phyloP scores from a whole-genome alignment of 495 filamentous ascomycete genomes.

The Penicillium coprophilum region DNA sequence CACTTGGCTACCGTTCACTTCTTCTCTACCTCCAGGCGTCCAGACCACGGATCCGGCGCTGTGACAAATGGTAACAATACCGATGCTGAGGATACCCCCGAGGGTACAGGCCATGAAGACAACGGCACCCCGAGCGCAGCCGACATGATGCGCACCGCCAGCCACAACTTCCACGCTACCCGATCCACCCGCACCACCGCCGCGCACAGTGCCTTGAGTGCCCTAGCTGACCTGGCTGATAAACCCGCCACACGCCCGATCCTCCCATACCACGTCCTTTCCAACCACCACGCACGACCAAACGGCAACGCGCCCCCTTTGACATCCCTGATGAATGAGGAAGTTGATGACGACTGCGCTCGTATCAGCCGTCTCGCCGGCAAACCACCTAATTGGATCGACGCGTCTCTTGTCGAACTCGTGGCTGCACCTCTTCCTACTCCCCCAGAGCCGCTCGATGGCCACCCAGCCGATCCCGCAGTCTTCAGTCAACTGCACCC shows the following conservation, averaged over 20 bases:
- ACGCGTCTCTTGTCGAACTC: constrained; percentile 37
- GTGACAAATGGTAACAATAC: constrained; percentile 48
- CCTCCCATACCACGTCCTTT: constrained; percentile 59
- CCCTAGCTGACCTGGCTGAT: constrained; percentile 63
- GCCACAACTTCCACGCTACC: constrained; percentile 64
- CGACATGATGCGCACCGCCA: constrained; percentile 70
- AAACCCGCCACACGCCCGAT: constrained; percentile 63
- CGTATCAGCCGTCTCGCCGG: constrained; percentile 51
- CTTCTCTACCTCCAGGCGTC: constrained; percentile 53
- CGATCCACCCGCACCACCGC: constrained; percentile 63
- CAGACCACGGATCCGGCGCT: constrained; percentile 41
- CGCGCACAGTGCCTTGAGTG: constrained; percentile 54
- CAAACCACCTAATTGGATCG: constrained; percentile 41
- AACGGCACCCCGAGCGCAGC: constrained; percentile 54
- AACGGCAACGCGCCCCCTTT: constrained; percentile 51
- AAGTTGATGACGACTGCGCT: constrained; percentile 58
- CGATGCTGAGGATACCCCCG: constrained; percentile 46
- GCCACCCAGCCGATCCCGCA: constrained; percentile 35
- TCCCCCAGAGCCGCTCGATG: constrained; percentile 27
- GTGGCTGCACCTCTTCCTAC: constrained; percentile 33
- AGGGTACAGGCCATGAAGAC: constrained; percentile 53
- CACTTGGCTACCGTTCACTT: constrained; percentile 63
- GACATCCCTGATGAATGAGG: constrained; percentile 54
- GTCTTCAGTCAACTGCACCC: constrained; percentile 42
- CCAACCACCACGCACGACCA: constrained; percentile 48